Conservation (phyloP, 805 yeast genomes). For the fission yeast (Schizosaccharomyces pombe) region DNA sequence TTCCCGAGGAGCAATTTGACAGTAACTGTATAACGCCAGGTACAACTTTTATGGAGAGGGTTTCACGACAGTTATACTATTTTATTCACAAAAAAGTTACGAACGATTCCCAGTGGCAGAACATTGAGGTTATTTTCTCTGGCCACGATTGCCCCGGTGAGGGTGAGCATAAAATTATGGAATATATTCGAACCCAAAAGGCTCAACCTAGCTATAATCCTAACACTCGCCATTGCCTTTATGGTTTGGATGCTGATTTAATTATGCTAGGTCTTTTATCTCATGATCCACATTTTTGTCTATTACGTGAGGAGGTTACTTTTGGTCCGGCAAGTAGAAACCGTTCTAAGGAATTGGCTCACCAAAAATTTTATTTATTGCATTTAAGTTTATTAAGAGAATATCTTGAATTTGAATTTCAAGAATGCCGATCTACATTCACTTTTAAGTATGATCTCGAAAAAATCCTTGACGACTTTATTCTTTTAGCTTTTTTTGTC, state of each 20-base stretch:
- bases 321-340: slow-evolving; percentile 32
- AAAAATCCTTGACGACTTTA: slow-evolving; percentile 73
- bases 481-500: slow-evolving; percentile 73
- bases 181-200: slow-evolving; percentile 56
- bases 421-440: slow-evolving; percentile 38
- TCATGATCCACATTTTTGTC: slow-evolving; percentile 88
- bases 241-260: slow-evolving; percentile 89
- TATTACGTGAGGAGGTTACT: slow-evolving; percentile 82
- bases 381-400: slow-evolving; percentile 79
- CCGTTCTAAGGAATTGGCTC: slow-evolving; percentile 30
- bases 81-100: slow-evolving; percentile 73
- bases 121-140: slow-evolving; percentile 48
- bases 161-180: slow-evolving; percentile 96
- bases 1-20: slow-evolving; percentile 76
- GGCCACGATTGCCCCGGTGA: slow-evolving; percentile 97
- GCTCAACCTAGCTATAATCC: slow-evolving; percentile 52
- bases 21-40: slow-evolving; percentile 90
- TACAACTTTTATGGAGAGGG: slow-evolving; percentile 81
- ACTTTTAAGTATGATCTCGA: slow-evolving; percentile 62
- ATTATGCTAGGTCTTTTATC: slow-evolving; percentile 78
- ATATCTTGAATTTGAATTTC: slow-evolving; percentile 68
- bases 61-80: slow-evolving; percentile 60
- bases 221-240: slow-evolving; percentile 75
- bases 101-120: slow-evolving; percentile 70
- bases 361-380: slow-evolving; percentile 58